Conservation (phyloP, 1,139 yeast genomes). For the Zhuliangozyma blackwelliae region DNA sequence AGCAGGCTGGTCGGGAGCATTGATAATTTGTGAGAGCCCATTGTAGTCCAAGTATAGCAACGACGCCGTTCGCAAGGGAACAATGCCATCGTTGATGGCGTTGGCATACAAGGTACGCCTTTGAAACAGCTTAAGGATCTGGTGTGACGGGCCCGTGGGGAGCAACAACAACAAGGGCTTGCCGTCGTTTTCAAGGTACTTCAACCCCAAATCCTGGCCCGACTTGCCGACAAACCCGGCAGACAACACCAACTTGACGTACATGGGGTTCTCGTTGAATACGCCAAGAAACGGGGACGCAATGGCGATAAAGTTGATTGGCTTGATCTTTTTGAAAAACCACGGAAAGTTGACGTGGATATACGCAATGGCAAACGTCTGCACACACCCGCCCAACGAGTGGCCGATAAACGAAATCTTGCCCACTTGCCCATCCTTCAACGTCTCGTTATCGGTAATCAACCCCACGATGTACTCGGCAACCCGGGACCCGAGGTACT, state of each 20-base stretch:
- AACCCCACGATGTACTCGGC: constrained; percentile 73
- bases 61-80: constrained; percentile 85
- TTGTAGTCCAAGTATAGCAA: constrained; percentile 63
- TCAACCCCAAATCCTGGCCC: constrained; percentile 84
- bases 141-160: constrained; percentile 80
- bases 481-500: constrained; percentile 76
- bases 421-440: constrained; percentile 34
- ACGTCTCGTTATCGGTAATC: constrained; percentile 35
- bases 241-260: constrained; percentile 76
- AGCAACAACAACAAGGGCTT: constrained; percentile 68
- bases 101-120: constrained; percentile 77
- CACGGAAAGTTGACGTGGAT: constrained; percentile 60
- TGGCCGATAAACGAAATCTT: constrained; percentile 87
- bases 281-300: constrained; percentile 91
- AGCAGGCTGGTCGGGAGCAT: constrained; percentile 6
- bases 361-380: constrained; percentile 87
- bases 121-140: constrained; percentile 55
- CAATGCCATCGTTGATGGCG: constrained; percentile 86
- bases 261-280: constrained; percentile 79
- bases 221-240: constrained; percentile 91
- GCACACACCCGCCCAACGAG: constrained; percentile 88
- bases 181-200: constrained; percentile 28
- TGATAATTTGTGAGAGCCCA: constrained; percentile 43
- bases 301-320: constrained; percentile 77
- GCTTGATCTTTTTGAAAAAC: constrained; percentile 61